A percentile compares a stretch with the other conserved stretches of the same genome.
Evolutionary conservation across 768 basidiomycete genomes (phyloP).

Genomic region (Russula vinacea): DNA sequence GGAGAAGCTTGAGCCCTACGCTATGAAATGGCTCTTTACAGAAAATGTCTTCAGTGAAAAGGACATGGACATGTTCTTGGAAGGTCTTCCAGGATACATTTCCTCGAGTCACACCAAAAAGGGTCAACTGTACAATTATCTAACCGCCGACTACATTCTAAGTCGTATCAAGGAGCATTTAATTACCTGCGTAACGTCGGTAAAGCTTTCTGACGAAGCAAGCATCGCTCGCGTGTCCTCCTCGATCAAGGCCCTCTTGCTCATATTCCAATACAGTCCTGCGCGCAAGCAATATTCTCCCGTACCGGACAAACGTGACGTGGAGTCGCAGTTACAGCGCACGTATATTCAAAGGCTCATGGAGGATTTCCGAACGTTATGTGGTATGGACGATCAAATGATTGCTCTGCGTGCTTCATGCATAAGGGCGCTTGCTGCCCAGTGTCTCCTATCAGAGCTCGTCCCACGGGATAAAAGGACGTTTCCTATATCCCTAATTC

Average conservation of each 20-base stretch:
- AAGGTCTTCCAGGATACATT: too few relatives aligned
- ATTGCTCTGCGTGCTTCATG: too few relatives aligned
- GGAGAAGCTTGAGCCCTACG: constrained; percentile 9
- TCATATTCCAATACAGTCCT: constrained; percentile 9
- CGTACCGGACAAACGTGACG: too few relatives aligned
- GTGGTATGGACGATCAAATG: background rate
- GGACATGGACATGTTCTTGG: constrained; percentile 18
- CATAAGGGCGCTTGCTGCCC: background rate
- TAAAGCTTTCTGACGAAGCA: too few relatives aligned
- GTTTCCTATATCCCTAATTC: background rate
- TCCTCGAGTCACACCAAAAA: too few relatives aligned
- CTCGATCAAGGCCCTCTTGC: constrained; percentile 12
- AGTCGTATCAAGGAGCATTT: too few relatives aligned
- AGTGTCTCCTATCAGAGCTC: constrained; percentile 1
- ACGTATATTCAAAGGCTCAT: background rate
- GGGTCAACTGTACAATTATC: too few relatives aligned
- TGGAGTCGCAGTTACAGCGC: background rate
- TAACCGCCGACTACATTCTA: too few relatives aligned
- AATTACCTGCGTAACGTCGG: too few relatives aligned
- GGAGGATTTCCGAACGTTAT: background rate
- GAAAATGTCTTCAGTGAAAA: constrained; percentile 14
- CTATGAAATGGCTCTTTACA: constrained; percentile 16
- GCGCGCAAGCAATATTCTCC: too few relatives aligned
- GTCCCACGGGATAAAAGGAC: background rate
- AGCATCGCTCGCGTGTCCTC: too few relatives aligned